Evolutionary conservation across 2,329 filamentous ascomycete species (phyloP), one percentile per base, ranked within the genome.

Genomic region (Exutisphaerella laricina): DNA sequence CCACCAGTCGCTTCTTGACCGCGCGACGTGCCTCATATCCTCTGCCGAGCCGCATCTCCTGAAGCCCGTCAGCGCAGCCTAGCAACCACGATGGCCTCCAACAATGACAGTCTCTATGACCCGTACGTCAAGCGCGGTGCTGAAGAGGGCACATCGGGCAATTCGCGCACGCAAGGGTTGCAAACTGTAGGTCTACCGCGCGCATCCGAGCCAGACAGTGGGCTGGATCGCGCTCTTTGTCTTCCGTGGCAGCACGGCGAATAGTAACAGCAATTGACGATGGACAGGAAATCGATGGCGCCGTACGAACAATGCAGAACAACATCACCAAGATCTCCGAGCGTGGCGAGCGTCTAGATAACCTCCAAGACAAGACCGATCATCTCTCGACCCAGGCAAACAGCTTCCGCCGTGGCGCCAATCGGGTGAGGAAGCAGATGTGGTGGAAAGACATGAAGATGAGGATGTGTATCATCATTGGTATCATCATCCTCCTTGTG

Each of bases 381-480:
- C 94, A 94, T 70, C 78, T 98, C 56, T 89, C 89, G 48, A 80
- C 84, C 51, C 95, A 89, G 25, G 90, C 92, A 46, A 88, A 95
- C 68, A 88, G 88, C 51, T 98, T 98, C 79, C 87, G 89, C 61
- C 84, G 89, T 56, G 90, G 92, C 54, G 92, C 94, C 69, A 98
- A 97, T 75, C 78, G 88, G 60, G 90, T 98, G 58, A 82, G 92
- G 68, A 73, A 73, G 69, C 83, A 94, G 70, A 97, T 97, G 90
- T 97, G 90, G 90, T 97, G 89, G 90, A 97, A 97, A 79, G 90
- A 97, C 65, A 94, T 96, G 88, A 97, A 97, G 81, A 98, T 98
- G 92, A 83, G 92, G 68, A 92, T 96, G 76, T 97, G 90, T 72
- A 75, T 98, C 58, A 85, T 94, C 64, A 76, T 82, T 46, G 92